Evolutionary conservation across 371 early-diverging fungal species (phyloP), one percentile per base, ranked within the genome.

Genomic region (Mucor piriformis): DNA sequence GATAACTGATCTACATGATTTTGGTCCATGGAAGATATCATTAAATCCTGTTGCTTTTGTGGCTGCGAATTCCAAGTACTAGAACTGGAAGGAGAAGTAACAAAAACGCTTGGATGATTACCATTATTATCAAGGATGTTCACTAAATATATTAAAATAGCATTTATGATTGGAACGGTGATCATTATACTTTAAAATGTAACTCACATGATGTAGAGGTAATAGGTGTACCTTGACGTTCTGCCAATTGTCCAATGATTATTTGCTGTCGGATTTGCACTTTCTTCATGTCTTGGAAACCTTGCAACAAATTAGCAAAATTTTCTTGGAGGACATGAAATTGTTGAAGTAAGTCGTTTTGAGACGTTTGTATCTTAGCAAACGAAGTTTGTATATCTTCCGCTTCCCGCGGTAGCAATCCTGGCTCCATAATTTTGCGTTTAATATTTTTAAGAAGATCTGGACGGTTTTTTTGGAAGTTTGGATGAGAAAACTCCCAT

Each of bases 341-440:
- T 50, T 87, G 85, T 67, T 83, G 84, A 10, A 77, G 67, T 24
- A 90, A 64, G 43, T 89, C 87, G 18, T 75, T 69, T 59, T 90
- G 91, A 5, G 85, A 75, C 12, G 80, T 71, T 63, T 89, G 88
- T 42, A 92, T 64, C 69, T 84, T 75, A 18, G 87, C 83, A 61
- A 90, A 74, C 38, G 87, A 87, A 8, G 80, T 78, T 38, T 87
- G 81, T 42, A 88, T 63, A 61, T 90, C 90, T 8, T 86, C 87
- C 3, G 86, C 74, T 53, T 90, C 89, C 37, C 89, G 76, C 24
- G 88, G 70, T 61, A 85, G 68, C 10, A 82, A 68, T 50, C 89
- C 91, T 21, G 88, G 81, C 35, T 92, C 91, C 80, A 88, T 88
- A 1, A 90, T 78, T 69, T 78, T 79, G 23, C 83, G 71, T 11